phyloP scores from a whole-genome alignment of 23 red algal genomes.

The Gracilaria gracilis region DNA sequence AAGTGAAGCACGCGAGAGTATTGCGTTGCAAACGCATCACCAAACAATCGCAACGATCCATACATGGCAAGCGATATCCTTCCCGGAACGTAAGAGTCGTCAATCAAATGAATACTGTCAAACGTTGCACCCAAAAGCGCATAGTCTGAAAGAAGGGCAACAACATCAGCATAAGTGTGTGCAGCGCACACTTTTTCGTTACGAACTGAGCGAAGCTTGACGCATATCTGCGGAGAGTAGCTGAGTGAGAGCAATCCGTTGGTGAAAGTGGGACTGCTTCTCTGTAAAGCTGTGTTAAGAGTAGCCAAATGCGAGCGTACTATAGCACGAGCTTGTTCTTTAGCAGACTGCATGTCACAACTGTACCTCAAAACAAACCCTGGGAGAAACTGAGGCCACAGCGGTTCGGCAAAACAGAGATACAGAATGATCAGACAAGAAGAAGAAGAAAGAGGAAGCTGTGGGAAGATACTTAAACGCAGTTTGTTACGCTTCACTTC shows the following conservation, averaged over 20 bases:
- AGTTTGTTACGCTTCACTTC: too few species aligned
- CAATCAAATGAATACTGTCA: neutral
- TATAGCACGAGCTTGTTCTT: neutral
- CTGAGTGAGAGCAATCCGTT: neutral
- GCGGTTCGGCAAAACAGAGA: too few species aligned
- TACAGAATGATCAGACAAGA: too few species aligned
- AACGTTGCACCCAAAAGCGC: neutral
- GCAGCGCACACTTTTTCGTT: neutral
- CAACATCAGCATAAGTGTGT: neutral
- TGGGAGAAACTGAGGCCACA: too few species aligned
- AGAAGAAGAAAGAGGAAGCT: too few species aligned
- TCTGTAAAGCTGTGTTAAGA: neutral
- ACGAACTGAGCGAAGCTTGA: neutral
- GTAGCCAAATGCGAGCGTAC: neutral
- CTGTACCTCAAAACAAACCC: too few species aligned
- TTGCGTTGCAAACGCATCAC: neutral
- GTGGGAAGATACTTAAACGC: too few species aligned
- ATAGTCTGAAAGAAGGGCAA: neutral
- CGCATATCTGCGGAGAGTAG: neutral
- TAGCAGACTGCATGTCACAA: neutral
- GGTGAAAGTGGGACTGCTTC: neutral
- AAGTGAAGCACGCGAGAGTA: neutral
- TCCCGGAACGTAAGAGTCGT: neutral
- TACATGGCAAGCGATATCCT: neutral
- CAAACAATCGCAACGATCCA: neutral